These are phyloP conservation scores for Pseudogymnoascus sp. DNA, from an alignment of 2,329 filamentous ascomycete genomes.

Conservation along the genomic window DNA sequence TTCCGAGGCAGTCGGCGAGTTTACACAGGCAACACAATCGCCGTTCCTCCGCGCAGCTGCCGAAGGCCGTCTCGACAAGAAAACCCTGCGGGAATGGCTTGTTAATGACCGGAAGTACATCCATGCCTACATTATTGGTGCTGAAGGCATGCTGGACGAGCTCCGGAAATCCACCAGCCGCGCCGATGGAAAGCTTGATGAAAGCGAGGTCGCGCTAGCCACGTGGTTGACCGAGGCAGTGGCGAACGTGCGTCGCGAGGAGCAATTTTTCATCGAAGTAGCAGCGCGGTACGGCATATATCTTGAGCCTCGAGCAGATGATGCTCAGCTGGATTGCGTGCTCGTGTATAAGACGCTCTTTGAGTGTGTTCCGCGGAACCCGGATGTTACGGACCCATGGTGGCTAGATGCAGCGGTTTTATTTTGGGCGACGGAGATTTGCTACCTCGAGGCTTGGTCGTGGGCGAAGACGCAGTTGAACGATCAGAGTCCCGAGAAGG, in stretches of 20 bases:
- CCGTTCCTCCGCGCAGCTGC: slow-evolving; percentile 60
- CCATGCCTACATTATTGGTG: slow-evolving; percentile 60
- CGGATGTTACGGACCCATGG: neutral
- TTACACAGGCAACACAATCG: slow-evolving; percentile 52
- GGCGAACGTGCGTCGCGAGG: slow-evolving; percentile 58
- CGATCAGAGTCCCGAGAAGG: slow-evolving; percentile 31
- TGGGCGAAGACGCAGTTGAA: slow-evolving; percentile 34
- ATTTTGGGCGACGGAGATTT: slow-evolving; percentile 69
- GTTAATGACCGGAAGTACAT: slow-evolving; percentile 65
- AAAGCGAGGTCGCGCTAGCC: slow-evolving; percentile 46
- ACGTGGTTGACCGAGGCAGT: slow-evolving; percentile 56
- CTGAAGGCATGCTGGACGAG: slow-evolving; percentile 55
- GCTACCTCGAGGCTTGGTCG: slow-evolving; percentile 53
- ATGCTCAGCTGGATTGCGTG: slow-evolving; percentile 31
- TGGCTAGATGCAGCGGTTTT: slow-evolving; percentile 59
- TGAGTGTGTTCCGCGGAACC: slow-evolving; percentile 35
- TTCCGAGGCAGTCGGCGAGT: slow-evolving; percentile 34
- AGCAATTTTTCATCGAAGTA: slow-evolving; percentile 58
- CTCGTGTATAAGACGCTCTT: slow-evolving; percentile 40
- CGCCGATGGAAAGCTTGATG: slow-evolving; percentile 23
- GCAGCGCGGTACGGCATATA: slow-evolving; percentile 51
- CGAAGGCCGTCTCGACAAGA: slow-evolving; percentile 48
- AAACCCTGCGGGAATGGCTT: slow-evolving; percentile 56
- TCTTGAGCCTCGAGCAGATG: slow-evolving; percentile 25
- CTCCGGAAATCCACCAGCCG: slow-evolving; percentile 44